Conservation (phyloP, 139 green algal genomes). For the Eudorina sp. region DNA sequence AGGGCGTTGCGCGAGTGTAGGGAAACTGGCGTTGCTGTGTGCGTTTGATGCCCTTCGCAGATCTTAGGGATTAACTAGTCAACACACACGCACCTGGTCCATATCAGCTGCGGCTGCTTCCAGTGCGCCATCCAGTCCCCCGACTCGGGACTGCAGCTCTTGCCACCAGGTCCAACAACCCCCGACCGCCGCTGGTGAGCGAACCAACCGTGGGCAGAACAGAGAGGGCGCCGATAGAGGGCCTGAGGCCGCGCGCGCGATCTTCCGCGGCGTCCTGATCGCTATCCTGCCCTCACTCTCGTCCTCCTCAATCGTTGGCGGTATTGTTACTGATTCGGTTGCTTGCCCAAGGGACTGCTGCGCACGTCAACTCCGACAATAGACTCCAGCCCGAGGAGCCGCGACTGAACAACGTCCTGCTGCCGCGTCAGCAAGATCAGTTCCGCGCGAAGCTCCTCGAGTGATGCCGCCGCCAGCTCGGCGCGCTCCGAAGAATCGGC, state of each 20-base stretch:
- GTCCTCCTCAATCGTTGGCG: not conserved
- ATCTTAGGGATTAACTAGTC: no score
- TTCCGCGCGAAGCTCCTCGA: conserved; percentile 3
- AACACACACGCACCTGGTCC: conserved; percentile 25
- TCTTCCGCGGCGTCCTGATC: not conserved
- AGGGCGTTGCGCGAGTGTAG: no score
- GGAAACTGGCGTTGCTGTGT: no score
- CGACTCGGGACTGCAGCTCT: not conserved
- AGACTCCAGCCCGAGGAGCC: conserved; percentile 11
- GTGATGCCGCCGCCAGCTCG: not conserved
- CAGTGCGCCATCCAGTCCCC: not conserved
- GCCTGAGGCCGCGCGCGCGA: no score
- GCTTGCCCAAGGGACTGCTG: not conserved
- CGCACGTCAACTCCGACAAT: not conserved
- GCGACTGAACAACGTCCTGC: conserved; percentile 3
- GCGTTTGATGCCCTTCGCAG: no score
- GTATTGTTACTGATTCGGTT: not conserved
- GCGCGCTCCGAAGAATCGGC: not conserved
- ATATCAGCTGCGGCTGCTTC: conserved; percentile 8
- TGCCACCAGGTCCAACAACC: conserved; percentile 28
- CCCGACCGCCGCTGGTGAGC: not conserved
- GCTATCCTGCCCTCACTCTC: not conserved
- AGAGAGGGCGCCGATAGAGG: not conserved
- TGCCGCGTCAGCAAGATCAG: conserved; percentile 32
- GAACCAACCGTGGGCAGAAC: not conserved